Base-by-base conservation (phyloP, 2,329 filamentous ascomycete species). In the Venturia oleaginea region DNA sequence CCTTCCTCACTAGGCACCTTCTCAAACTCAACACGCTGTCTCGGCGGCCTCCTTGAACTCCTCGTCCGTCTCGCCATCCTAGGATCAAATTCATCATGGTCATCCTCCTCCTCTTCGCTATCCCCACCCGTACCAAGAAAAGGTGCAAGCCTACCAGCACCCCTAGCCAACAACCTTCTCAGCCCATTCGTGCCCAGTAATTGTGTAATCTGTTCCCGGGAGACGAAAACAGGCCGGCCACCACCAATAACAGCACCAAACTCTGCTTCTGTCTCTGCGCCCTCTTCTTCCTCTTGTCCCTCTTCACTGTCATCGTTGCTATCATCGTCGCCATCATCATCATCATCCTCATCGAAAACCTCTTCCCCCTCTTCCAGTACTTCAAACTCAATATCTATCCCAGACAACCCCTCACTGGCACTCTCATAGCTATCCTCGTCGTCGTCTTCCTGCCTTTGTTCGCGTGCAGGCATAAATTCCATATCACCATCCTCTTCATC, bases 1-100 rank as follows among this genome's bases (percentile, higher is more conserved):
- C 94, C 93, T 67, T 85, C 82, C 13, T 89, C 85, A 70, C 88
- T 96, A 0, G 93, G 93, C 0, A 96, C 86, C 69, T 89, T 89
- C n/a, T 92, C 91, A 66, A 92, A 92, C 55, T 64, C 37, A 22
- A 61, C 34, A 8, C 42, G 64, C 40, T 30, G 32, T n/a, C 17
- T 37, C 10, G 61, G 40, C 70, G 54, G 40, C 70, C 70, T 32
- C 68, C 68, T 55, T 69, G 70, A 13, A 73, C 70, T 15, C 72
- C 71, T 19, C 72, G 72, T 19, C 74, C 74, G 2, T 74, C 72
- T 0, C 73, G 73, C 3, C 71, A 68, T 61, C 68, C 66, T 62
- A 62, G 54, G 54, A 60, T 46, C 42, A 67, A 68, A 13, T 64
- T 67, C 64, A 15, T 64, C 65, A 42, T n/a, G n/a, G n/a, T 59